Percentiles rank a stretch among this genome's conserved stretches.
These are phyloP conservation scores for Senna siamea DNA, from an alignment of 306 rosid species.

Conservation along the genomic window DNA sequence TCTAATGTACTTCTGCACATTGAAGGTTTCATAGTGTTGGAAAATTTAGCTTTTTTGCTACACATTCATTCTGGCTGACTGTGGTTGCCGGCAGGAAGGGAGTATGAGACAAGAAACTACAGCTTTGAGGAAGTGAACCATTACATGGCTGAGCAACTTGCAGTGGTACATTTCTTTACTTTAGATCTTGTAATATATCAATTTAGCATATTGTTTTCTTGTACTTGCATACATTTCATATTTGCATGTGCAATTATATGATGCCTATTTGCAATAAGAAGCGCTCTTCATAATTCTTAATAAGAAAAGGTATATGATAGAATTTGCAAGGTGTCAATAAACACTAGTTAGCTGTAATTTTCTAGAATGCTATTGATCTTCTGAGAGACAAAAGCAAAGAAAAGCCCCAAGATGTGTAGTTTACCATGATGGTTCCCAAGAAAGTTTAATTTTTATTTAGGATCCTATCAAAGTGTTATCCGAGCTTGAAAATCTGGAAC, in stretches of 20 bases:
- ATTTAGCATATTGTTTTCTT: constrained; percentile 7
- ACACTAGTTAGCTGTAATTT: constrained; percentile 2
- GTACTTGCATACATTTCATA: not conserved
- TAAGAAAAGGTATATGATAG: constrained; percentile 9
- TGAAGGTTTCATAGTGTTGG: constrained; percentile 26
- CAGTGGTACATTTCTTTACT: constrained; percentile 53
- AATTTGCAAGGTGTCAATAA: constrained; percentile 14
- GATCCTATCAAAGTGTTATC: constrained; percentile 16
- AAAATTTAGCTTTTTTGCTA: constrained; percentile 20
- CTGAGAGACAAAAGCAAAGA: not conserved
- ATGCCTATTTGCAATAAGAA: constrained; percentile 24
- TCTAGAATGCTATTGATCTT: constrained; percentile 14
- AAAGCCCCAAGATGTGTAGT: not conserved
- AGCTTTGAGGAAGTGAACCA: constrained; percentile 94
- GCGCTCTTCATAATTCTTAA: constrained; percentile 13
- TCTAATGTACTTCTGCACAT: constrained; percentile 28
- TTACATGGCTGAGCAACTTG: constrained; percentile 91
- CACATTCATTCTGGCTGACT: constrained; percentile 36
- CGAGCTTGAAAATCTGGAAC: not conserved
- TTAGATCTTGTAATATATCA: constrained; percentile 28
- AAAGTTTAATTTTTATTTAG: constrained; percentile 2
- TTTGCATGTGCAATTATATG: not conserved
- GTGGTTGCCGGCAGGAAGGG: constrained; percentile 76
- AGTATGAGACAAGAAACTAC: constrained; percentile 92
- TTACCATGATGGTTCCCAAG: constrained; percentile 5